Evolutionary conservation across 164 flowering plant species (phyloP), one percentile per base, ranked within the genome.

Genomic region (Platanus orientalis): DNA sequence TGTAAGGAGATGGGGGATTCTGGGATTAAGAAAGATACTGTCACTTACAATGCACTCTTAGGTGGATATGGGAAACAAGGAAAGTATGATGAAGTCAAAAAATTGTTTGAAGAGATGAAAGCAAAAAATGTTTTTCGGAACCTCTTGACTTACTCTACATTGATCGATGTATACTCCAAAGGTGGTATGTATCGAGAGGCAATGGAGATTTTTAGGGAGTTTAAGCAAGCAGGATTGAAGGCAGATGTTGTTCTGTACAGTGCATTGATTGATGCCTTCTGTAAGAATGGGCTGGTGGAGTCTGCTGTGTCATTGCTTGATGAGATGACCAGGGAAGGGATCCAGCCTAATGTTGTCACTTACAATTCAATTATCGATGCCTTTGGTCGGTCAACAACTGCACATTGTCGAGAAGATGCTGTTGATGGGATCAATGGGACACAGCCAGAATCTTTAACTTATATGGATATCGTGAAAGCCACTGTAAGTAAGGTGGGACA

Each of bases 161-260:
- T 95, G 71, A 88, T 95, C 28, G 97, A 90, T 74, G 87, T 78
- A 34, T 95, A 80, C 64, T 85, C 85, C 0, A 95, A 89, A 80
- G 97, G 92, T 25, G 94, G 93, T 45, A 47, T 95, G 68, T 81
- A 86, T 61, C 63, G 57, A 69, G 97, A 95, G 73, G 99, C 99
- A 55, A 78, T 89, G 89, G 85, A 84, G 57, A 72, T 79, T 1
- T 92, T 88, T 65, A 75, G 73, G 56, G 94, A 92, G 80, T 89
- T 89, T 62, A 89, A 85, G 80, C 60, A 66, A 65, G 82, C 78
- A 13, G 96, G 99, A 2, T 64, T 95, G 79, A 87, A 88, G 82
- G 89, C 93, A 4, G 99, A 95, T 81, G 99, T 95, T 67, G 99
- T 95, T 60, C 78, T 95, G 64, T 95, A 95, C 67, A 95, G 97